phyloP scores from a whole-genome alignment of 2,329 filamentous ascomycete genomes.

The Colletotrichum gigasporum region DNA sequence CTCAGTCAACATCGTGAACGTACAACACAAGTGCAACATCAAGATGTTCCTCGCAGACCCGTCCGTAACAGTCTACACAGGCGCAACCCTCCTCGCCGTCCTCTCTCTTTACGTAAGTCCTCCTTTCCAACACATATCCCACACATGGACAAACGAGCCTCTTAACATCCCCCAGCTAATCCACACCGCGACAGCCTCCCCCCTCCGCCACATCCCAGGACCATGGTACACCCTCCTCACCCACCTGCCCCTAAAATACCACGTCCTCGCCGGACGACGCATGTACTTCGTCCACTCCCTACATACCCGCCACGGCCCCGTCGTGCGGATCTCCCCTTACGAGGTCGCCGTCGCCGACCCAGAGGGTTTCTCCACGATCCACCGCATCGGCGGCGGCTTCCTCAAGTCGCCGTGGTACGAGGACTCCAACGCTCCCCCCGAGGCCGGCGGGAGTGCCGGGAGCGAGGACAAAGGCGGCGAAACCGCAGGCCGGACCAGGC shows the following conservation, averaged over 20 bases:
- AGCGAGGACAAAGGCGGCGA: too few species aligned
- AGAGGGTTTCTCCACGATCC: constrained; percentile 12
- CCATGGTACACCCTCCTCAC: constrained; percentile 17
- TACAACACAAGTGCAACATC: too few species aligned
- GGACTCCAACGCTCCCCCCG: constrained; percentile 2
- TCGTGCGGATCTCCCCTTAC: constrained; percentile 19
- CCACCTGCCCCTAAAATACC: constrained; percentile 3
- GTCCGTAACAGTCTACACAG: too few species aligned
- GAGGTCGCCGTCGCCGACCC: constrained; percentile 13
- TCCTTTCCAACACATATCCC: too few species aligned
- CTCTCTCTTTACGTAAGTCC: too few species aligned
- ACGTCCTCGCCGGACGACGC: constrained; percentile 11
- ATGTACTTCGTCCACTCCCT: constrained; percentile 25
- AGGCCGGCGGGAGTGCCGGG: too few species aligned
- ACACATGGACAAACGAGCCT: too few species aligned
- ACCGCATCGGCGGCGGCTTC: constrained; percentile 17
- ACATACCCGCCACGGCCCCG: constrained; percentile 5
- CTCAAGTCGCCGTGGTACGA: constrained; percentile 21
- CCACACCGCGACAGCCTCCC: background rate
- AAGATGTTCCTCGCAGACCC: too few species aligned
- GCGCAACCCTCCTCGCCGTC: too few species aligned
- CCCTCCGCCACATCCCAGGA: constrained; percentile 19
- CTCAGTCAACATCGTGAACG: too few species aligned
- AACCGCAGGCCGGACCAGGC: background rate
- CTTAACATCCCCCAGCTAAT: too few species aligned